Base-by-base conservation (phyloP, 2,329 filamentous ascomycete species). In the Nigrospora sphaerica region DNA sequence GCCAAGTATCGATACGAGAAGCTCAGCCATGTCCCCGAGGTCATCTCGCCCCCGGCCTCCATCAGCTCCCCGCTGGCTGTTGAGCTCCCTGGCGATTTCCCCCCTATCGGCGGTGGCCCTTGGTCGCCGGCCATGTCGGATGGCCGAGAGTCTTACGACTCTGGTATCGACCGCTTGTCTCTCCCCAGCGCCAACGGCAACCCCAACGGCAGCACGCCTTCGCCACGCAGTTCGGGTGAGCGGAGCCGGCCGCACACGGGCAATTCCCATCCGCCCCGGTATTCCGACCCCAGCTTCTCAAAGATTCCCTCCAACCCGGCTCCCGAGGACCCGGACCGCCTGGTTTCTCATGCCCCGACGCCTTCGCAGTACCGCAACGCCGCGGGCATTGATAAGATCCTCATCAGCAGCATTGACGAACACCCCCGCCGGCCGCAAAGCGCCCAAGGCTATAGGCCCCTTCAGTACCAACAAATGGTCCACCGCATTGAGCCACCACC, bases 1-100 rank as follows among this genome's bases (percentile, higher is more conserved):
- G 86, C 87, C 52, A 89, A 89, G 63, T 67, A 77, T 47, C 77
- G 88, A 46, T 81, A 80, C 63, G 82, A 85, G 33, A 71, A 72
- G 19, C 53, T 70, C 12, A 60, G 62, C 42, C 63, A 64, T 18
- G 61, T 73, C 5, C 70, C 74, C 0, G 69, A 75, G 38, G 59
- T 72, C 46, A 55, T 70, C 49, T 68, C 73, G 51, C 65, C 68
- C 11, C 63, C 52, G 35, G 46, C 48, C 55, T 62, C 71, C 49
- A 60, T 78, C 55, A 60, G 63, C 38, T 62, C 69, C 32, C 73
- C 77, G 1, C 59, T 80, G 45, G 77, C 77, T 0, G 72, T 79
- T 13, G 78, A 82, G 59, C 68, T 82, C n/a, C 75, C 77, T 1
- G 78, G 74, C 32, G 78, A 81, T 33, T 65, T 74, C 2, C 78